Evolutionary conservation across 2,329 filamentous ascomycete species (phyloP).

Genomic region (Ascomycota sp.): DNA sequence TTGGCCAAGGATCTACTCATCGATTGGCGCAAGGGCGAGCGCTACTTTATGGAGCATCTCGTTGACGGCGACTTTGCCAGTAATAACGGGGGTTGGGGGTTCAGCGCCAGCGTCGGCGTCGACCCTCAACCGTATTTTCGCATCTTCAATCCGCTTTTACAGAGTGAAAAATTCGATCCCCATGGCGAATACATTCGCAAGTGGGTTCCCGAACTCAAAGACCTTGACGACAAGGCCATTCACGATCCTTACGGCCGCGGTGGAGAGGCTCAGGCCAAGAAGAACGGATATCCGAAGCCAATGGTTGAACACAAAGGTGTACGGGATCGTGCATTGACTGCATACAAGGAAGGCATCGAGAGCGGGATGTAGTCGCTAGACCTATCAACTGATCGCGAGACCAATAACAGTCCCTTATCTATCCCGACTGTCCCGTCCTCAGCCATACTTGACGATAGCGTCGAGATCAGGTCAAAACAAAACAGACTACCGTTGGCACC

Average conservation of each 20-base stretch:
- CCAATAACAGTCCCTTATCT: too few species aligned
- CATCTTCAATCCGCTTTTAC: slow-evolving; percentile 70
- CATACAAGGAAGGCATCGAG: slow-evolving; percentile 39
- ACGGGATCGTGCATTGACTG: slow-evolving; percentile 43
- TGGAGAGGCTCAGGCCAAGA: slow-evolving; percentile 34
- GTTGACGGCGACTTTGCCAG: slow-evolving; percentile 64
- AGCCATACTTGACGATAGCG: too few species aligned
- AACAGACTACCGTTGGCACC: too few species aligned
- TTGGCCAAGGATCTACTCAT: slow-evolving; percentile 60
- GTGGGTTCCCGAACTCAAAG: slow-evolving; percentile 60
- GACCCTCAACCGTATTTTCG: slow-evolving; percentile 82
- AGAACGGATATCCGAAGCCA: slow-evolving; percentile 50
- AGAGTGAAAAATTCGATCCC: slow-evolving; percentile 71
- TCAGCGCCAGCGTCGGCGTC: slow-evolving; percentile 45
- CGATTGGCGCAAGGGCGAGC: slow-evolving; percentile 69
- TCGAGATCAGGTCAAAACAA: too few species aligned
- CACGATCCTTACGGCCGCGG: slow-evolving; percentile 64
- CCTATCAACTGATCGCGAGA: not conserved
- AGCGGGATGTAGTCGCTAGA: slow-evolving; percentile 7
- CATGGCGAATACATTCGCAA: slow-evolving; percentile 61
- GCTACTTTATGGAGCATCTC: slow-evolving; percentile 63
- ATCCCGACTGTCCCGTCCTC: too few species aligned
- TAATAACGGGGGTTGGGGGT: slow-evolving; percentile 46
- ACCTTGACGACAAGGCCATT: slow-evolving; percentile 44
- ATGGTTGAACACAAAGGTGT: slow-evolving; percentile 56